Percentiles rank a stretch among this genome's conserved stretches.
Evolutionary conservation across 148 eudicot species (phyloP).

Genomic region (Spergularia bocconei): DNA sequence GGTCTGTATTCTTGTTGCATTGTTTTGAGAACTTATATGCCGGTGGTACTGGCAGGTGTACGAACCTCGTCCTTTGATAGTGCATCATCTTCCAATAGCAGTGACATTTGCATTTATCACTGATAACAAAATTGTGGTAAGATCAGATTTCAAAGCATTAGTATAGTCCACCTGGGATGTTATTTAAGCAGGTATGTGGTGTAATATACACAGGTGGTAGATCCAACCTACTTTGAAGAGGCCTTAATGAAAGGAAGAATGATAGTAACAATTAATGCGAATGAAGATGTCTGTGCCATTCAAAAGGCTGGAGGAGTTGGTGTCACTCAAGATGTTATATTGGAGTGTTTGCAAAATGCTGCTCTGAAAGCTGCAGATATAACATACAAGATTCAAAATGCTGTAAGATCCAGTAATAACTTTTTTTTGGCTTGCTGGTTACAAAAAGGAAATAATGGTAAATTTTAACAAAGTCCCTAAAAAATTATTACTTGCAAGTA

Average conservation of each 20-base stretch:
- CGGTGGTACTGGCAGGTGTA: conserved; percentile 47
- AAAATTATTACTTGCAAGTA: background rate
- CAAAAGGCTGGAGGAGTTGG: conserved; percentile 93
- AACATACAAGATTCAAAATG: conserved; percentile 56
- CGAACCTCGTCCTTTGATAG: conserved; percentile 72
- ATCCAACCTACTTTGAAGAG: conserved; percentile 84
- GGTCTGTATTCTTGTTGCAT: background rate
- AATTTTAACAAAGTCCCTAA: background rate
- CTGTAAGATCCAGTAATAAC: conserved; percentile 49
- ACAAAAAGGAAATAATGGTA: background rate
- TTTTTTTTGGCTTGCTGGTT: background rate
- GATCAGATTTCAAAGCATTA: conserved; percentile 20
- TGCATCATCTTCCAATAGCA: conserved; percentile 93
- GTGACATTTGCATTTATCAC: conserved; percentile 80
- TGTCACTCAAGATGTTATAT: conserved; percentile 52
- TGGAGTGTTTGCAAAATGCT: conserved; percentile 82
- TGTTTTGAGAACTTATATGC: background rate
- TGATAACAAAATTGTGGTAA: conserved; percentile 61
- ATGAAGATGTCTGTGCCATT: conserved; percentile 86
- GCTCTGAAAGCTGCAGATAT: conserved; percentile 78
- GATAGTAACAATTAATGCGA: conserved; percentile 70
- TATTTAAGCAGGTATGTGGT: conserved; percentile 8
- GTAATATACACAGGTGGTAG: conserved; percentile 57
- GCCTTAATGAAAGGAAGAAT: conserved; percentile 80
- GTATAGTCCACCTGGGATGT: background rate